Percentiles rank a stretch among this genome's conserved stretches.
These are phyloP conservation scores for Lentinula lateritia DNA, from an alignment of 768 basidiomycete species.

Conservation along the genomic window DNA sequence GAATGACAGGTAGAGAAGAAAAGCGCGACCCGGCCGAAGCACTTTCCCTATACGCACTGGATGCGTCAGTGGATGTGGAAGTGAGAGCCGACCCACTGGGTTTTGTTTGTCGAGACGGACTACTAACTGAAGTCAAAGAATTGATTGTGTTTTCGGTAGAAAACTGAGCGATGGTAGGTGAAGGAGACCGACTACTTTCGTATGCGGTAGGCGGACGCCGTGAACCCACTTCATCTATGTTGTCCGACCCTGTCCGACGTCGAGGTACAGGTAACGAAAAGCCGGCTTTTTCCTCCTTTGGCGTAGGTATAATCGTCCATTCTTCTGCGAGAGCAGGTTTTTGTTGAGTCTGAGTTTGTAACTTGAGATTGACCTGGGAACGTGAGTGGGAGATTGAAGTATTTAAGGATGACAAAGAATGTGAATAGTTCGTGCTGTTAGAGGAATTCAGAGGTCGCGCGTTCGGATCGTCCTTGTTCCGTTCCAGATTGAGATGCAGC, in stretches of 20 bases:
- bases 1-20: slow-evolving; percentile 22
- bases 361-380: neutral
- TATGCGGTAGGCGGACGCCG: neutral
- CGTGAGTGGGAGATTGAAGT: neutral
- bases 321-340: slow-evolving; percentile 16
- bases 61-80: slow-evolving; percentile 13
- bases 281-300: slow-evolving; percentile 24
- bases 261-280: slow-evolving; percentile 35
- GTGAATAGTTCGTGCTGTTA: neutral
- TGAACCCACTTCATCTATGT: neutral
- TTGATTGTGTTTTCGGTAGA: slow-evolving; percentile 42
- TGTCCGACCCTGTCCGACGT: slow-evolving; percentile 15
- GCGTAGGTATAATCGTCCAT: slow-evolving; percentile 28
- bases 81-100: neutral
- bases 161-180: slow-evolving; percentile 47
- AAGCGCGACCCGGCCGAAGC: slow-evolving; percentile 8
- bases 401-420: neutral
- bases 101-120: neutral
- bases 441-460: neutral
- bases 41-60: neutral
- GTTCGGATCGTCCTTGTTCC: neutral
- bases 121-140: slow-evolving; percentile 23
- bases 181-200: slow-evolving; percentile 13
- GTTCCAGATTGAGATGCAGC: slow-evolving; percentile 23
- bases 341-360: neutral